Evolutionary conservation across 1,284 basidiomycete species (phyloP), one percentile per base, ranked within the genome.

Genomic region (Ustilago cynodontis): DNA sequence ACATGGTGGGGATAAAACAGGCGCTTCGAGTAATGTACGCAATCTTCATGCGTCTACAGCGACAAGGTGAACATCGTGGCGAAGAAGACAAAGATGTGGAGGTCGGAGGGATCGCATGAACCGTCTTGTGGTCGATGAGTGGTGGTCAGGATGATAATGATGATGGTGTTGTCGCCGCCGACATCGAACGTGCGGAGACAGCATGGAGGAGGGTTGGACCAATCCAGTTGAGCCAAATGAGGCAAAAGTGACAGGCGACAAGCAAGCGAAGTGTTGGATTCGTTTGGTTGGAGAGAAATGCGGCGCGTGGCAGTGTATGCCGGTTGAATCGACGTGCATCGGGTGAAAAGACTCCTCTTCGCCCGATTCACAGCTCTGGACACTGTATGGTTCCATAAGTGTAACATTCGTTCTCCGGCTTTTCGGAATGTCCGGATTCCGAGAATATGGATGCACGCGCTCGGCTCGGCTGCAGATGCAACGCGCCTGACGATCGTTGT

Each of bases 401-500:
- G 59, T 59, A 62, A 62, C 65, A 67, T 18, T 9, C 1, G 3
- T 14, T 2, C 18, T 31, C 10, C 18, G 13, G 26, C 7, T 16
- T 7, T n/a, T 16, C 24, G 7, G 16, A 20, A 50, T 18, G 18
- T 24, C 22, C 54, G 54, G 62, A 41, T 6, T 52, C 55, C 43
- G 47, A 33, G 26, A 29, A 26, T 26, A 14, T 22, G n/a, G n/a
- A n/a, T 52, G 58, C 65, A 60, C 29, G 53, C 14, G n/a, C 18
- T 64, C 54, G 58, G 60, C 50, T 47, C 37, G 47, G 55, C 59
- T 71, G 70, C 70, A 59, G 31, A 43, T 47, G 49, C 58, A 60
- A 67, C 70, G 70, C 65, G 70, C 65, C 49, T 45, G 60, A 64
- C 65, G 65, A 72, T 72, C 65, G 70, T 55, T 57, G 61, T 51